A percentile compares a stretch with the other conserved stretches of the same genome.
Conservation (phyloP, 805 yeast genomes). For the Pichia exigua region DNA sequence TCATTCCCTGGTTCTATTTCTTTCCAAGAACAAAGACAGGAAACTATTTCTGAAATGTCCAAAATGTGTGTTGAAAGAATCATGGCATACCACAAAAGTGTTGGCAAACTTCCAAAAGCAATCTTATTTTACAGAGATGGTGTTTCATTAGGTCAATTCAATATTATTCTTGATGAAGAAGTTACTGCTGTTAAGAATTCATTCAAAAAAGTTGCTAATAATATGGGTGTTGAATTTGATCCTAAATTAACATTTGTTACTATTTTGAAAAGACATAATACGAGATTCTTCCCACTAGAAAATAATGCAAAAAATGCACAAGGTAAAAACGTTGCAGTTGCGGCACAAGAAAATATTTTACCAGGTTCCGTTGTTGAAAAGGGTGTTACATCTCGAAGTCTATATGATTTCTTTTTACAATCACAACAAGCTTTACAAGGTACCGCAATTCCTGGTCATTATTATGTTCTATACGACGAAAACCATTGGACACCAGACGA, state of each 20-base stretch:
- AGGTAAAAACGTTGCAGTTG: conserved; percentile 17
- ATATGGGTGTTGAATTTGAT: conserved; percentile 13
- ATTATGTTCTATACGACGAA: conserved; percentile 27
- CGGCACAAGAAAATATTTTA: conserved; percentile 17
- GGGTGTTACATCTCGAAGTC: conserved; percentile 25
- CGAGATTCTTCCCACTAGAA: conserved; percentile 25
- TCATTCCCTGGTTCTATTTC: conserved; percentile 22
- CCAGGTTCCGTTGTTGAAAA: conserved; percentile 28
- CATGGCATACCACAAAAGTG: conserved; percentile 13
- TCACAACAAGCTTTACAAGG: conserved; percentile 30
- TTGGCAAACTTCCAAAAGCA: conserved; percentile 19
- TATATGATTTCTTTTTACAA: conserved; percentile 26
- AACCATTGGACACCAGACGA: conserved; percentile 21
- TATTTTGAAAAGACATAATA: conserved; percentile 20
- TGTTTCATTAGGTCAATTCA: conserved; percentile 28
- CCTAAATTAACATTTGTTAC: conserved; percentile 26
- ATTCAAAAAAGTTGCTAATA: conserved; percentile 12
- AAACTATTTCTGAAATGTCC: conserved; percentile 21
- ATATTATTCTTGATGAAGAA: conserved; percentile 23
- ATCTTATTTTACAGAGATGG: conserved; percentile 29
- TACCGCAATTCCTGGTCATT: conserved; percentile 29
- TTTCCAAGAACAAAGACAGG: conserved; percentile 19
- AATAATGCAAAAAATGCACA: conserved; percentile 19
- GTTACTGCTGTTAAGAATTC: conserved; percentile 20
- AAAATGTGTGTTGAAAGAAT: conserved; percentile 21